phyloP scores from a whole-genome alignment of 2,329 filamentous ascomycete species.

The Microsporum canis region DNA sequence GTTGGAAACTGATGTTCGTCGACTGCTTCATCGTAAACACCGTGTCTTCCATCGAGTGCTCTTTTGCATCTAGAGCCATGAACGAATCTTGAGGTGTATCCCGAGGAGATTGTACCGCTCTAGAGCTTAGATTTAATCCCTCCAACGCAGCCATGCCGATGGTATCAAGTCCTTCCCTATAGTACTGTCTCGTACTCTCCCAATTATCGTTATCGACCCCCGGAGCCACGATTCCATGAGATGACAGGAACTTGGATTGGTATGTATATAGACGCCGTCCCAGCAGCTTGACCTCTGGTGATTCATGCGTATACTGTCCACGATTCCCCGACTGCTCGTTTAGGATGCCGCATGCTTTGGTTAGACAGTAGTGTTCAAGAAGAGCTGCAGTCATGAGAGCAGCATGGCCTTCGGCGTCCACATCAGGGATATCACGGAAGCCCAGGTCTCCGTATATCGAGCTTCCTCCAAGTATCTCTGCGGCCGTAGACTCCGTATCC shows the following conservation, averaged over 20 bases:
- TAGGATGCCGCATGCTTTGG: constrained; percentile 34
- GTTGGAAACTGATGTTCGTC: constrained; percentile 3
- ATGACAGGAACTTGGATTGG: constrained; percentile 33
- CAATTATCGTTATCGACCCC: constrained; percentile 31
- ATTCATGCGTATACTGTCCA: constrained; percentile 29
- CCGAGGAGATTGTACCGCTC: neutral
- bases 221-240: constrained; percentile 31
- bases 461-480: constrained; percentile 5
- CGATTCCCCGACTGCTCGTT: constrained; percentile 29
- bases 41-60: neutral
- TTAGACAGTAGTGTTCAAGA: constrained; percentile 36
- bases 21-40: neutral
- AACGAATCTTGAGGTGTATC: neutral
- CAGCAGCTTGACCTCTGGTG: constrained; percentile 33
- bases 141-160: constrained; percentile 30
- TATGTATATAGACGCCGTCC: constrained; percentile 32
- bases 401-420: constrained; percentile 28
- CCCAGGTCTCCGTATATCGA: constrained; percentile 10
- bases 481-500: neutral
- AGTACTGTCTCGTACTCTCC: constrained; percentile 28
- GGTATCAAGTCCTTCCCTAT: constrained; percentile 34
- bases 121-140: constrained; percentile 14
- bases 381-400: constrained; percentile 35
- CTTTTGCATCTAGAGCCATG: neutral
- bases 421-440: constrained; percentile 14